Conservation (phyloP, 106 monocot genomes). For the Posidonia australis region DNA sequence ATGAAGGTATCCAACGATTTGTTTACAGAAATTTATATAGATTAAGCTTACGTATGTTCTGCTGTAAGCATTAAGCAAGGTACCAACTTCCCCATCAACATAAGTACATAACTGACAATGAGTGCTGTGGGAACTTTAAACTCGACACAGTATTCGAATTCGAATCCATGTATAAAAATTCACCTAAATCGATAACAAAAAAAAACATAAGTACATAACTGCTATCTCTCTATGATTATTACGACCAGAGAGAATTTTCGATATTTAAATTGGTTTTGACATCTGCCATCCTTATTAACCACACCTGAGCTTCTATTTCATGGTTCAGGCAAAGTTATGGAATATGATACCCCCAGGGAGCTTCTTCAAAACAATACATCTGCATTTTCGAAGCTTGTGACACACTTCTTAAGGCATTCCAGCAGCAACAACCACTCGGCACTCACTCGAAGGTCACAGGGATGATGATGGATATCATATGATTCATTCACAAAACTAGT, state of each 20-base stretch:
- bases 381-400: slow-evolving; percentile 54
- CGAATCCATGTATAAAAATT: too few relatives aligned
- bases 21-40: too few relatives aligned
- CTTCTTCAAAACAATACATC: slow-evolving; percentile 47
- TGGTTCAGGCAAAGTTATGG: slow-evolving; percentile 53
- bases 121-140: too few relatives aligned
- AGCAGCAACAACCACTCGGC: slow-evolving; percentile 16
- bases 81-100: too few relatives aligned
- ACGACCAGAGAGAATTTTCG: not conserved
- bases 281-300: not conserved
- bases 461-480: not conserved
- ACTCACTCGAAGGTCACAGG: slow-evolving; percentile 6
- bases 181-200: too few relatives aligned
- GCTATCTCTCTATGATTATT: too few relatives aligned
- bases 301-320: not conserved
- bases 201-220: too few relatives aligned
- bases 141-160: too few relatives aligned
- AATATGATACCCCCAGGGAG: slow-evolving; percentile 45
- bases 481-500: too few relatives aligned
- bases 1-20: slow-evolving; percentile 40
- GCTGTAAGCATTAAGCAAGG: too few relatives aligned
- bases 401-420: slow-evolving; percentile 40
- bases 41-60: too few relatives aligned
- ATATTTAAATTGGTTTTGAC: not conserved
- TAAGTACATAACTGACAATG: too few relatives aligned